Percentiles rank a stretch among this genome's conserved stretches.
phyloP scores from a whole-genome alignment of 2,329 filamentous ascomycete genomes.

The Neurospora sp. region DNA sequence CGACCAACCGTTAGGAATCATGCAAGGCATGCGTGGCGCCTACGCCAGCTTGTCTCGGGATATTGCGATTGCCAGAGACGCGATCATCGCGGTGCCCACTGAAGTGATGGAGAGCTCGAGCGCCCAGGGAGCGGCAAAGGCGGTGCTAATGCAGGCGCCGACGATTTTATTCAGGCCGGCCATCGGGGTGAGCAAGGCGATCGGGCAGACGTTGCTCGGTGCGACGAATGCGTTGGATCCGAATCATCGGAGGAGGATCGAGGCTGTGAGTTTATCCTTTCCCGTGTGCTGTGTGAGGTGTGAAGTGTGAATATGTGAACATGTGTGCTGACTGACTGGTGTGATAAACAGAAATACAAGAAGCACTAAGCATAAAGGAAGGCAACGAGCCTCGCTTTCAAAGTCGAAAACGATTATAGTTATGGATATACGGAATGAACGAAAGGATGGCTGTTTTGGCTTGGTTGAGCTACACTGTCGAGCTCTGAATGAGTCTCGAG shows the following conservation, averaged over 20 bases:
- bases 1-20: conserved; percentile 81
- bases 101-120: conserved; percentile 81
- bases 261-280: conserved; percentile 61
- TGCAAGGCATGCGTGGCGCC: conserved; percentile 75
- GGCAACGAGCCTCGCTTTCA: neutral
- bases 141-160: conserved; percentile 72
- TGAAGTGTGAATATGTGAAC: too few species aligned
- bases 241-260: conserved; percentile 66
- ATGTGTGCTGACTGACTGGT: too few species aligned
- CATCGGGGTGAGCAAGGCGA: conserved; percentile 79
- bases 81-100: conserved; percentile 86
- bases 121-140: conserved; percentile 69
- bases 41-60: conserved; percentile 78
- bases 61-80: conserved; percentile 75
- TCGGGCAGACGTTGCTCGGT: conserved; percentile 82
- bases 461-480: neutral
- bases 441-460: neutral
- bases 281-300: too few species aligned
- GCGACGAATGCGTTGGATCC: conserved; percentile 88
- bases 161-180: conserved; percentile 86
- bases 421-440: neutral
- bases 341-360: conserved; percentile 36
- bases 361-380: conserved; percentile 22
- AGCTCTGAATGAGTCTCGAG: neutral
- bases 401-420: neutral